Conservation (phyloP, 371 early-diverging fungal genomes). For the Mucor mucedo region DNA sequence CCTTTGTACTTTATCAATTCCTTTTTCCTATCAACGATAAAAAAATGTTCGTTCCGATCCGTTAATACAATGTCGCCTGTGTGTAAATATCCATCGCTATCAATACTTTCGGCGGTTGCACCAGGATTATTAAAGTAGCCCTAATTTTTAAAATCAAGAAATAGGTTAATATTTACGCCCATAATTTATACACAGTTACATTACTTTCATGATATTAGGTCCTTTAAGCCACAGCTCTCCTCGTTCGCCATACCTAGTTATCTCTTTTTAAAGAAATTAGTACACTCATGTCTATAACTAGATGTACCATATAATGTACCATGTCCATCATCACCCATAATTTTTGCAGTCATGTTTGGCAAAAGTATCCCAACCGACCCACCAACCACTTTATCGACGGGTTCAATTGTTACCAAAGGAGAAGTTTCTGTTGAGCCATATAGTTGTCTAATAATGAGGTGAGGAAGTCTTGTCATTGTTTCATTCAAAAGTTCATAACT, state of each 20-base stretch:
- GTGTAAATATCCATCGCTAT: conserved; percentile 69
- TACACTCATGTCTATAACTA: neutral
- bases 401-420: conserved; percentile 24
- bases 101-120: conserved; percentile 69
- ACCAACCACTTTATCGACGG: conserved; percentile 15
- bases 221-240: conserved; percentile 84
- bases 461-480: conserved; percentile 47
- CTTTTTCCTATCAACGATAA: conserved; percentile 72
- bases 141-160: conserved; percentile 10
- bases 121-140: conserved; percentile 70
- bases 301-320: conserved; percentile 30
- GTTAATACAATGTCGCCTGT: conserved; percentile 82
- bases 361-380: conserved; percentile 73
- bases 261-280: conserved; percentile 34
- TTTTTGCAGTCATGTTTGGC: conserved; percentile 69
- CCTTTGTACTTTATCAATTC: conserved; percentile 81
- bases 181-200: too few species aligned
- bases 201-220: conserved; percentile 73
- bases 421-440: conserved; percentile 33
- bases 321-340: conserved; percentile 67
- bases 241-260: conserved; percentile 52
- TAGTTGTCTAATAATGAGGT: conserved; percentile 39
- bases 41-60: conserved; percentile 61
- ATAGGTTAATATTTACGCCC: conserved; percentile 9
- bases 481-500: conserved; percentile 53